Percentiles rank a stretch among this genome's conserved stretches.
These are phyloP conservation scores for Coniochaeta ligniaria DNA, from an alignment of 2,329 filamentous ascomycete species.

Conservation along the genomic window DNA sequence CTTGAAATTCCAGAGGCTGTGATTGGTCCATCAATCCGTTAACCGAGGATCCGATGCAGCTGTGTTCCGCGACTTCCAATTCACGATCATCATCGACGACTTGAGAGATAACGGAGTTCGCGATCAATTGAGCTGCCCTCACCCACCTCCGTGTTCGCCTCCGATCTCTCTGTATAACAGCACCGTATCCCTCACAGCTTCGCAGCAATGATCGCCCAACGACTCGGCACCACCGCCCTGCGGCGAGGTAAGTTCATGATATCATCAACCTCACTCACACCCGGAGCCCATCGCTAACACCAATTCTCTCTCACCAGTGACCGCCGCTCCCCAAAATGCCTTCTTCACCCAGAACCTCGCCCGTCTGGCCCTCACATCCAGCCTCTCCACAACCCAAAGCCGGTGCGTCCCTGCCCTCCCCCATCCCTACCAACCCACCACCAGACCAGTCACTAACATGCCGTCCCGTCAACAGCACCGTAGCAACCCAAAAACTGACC, in stretches of 20 bases:
- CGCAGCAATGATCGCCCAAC: slow-evolving; percentile 46
- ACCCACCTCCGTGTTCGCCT: slow-evolving; percentile 1
- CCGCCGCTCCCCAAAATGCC: slow-evolving; percentile 34
- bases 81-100: slow-evolving; percentile 4
- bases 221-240: slow-evolving; percentile 51
- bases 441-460: neutral
- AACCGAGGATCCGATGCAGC: neutral
- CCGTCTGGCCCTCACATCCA: slow-evolving; percentile 34
- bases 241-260: slow-evolving; percentile 41
- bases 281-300: slow-evolving; percentile 10
- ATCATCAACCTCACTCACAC: neutral
- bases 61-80: slow-evolving; percentile 3
- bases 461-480: slow-evolving; percentile 29
- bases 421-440: neutral
- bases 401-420: slow-evolving; percentile 29
- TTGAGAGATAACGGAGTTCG: neutral
- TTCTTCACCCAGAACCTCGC: slow-evolving; percentile 42
- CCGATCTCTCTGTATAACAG: neutral
- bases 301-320: slow-evolving; percentile 12
- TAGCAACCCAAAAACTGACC: slow-evolving; percentile 52
- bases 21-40: slow-evolving; percentile 25
- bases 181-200: slow-evolving; percentile 10
- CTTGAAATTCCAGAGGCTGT: slow-evolving; percentile 9
- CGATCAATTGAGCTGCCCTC: neutral
- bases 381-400: slow-evolving; percentile 33